phyloP scores from a whole-genome alignment of 768 basidiomycete genomes.

The Kockovaella imperatae region DNA sequence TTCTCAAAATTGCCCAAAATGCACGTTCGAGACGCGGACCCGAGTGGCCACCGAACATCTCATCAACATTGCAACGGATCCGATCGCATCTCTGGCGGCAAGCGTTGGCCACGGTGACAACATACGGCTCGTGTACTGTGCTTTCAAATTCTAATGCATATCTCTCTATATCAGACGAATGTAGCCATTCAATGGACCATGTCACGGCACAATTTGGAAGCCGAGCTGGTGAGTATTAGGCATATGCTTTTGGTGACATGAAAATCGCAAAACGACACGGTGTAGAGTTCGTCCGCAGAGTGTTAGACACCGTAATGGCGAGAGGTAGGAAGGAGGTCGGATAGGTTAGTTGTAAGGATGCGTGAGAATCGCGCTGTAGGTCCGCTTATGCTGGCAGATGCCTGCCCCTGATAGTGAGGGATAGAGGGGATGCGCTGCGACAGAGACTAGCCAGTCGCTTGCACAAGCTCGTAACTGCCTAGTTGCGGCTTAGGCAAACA shows the following conservation, averaged over 20 bases:
- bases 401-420: too few relatives aligned
- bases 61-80: too few relatives aligned
- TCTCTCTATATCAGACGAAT: too few relatives aligned
- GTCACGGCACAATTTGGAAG: too few relatives aligned
- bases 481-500: too few relatives aligned
- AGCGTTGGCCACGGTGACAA: background rate
- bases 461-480: too few relatives aligned
- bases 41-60: too few relatives aligned
- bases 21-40: too few relatives aligned
- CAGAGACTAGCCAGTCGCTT: background rate
- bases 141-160: background rate
- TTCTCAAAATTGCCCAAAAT: too few relatives aligned
- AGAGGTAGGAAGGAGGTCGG: conserved; percentile 6
- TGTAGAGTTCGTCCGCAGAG: conserved; percentile 58
- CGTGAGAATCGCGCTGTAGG: background rate
- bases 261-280: conserved; percentile 93
- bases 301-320: conserved; percentile 69
- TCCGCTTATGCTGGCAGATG: too few relatives aligned
- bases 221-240: conserved; percentile 45
- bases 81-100: too few relatives aligned
- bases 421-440: background rate
- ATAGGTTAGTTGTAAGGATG: conserved; percentile 5
- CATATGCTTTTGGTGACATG: conserved; percentile 70
- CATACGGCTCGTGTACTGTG: background rate
- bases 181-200: too few relatives aligned